Conservation (phyloP, 257 asterid species). For the Apocynum venetum region DNA sequence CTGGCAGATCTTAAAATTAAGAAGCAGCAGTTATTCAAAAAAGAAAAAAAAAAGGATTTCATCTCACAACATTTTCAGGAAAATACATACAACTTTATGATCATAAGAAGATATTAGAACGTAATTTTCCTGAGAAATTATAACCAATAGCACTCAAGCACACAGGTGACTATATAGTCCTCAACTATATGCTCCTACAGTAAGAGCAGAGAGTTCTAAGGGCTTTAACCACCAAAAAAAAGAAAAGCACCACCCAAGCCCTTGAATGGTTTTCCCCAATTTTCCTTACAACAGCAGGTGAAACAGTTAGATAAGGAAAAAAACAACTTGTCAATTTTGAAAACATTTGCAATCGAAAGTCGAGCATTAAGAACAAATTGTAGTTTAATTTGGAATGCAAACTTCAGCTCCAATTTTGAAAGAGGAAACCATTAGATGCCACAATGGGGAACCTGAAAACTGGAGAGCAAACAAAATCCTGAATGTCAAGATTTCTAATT, state of each 20-base stretch:
- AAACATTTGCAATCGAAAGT: neutral
- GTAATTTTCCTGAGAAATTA: neutral
- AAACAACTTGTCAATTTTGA: neutral
- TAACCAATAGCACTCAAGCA: neutral
- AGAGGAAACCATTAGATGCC: neutral
- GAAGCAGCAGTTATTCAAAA: neutral
- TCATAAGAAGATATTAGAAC: neutral
- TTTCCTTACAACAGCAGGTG: neutral
- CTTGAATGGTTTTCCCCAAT: neutral
- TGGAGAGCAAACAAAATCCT: neutral
- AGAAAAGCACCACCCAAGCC: neutral
- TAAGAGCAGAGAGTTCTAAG: neutral
- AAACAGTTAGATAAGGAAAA: neutral
- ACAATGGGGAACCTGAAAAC: neutral
- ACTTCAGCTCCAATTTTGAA: neutral
- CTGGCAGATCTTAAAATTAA: neutral
- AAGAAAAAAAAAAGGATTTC: neutral
- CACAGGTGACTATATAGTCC: neutral
- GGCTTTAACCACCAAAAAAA: neutral
- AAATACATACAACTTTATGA: neutral
- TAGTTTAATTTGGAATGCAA: conserved; percentile 2
- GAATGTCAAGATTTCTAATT: neutral
- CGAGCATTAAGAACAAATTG: neutral
- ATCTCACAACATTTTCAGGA: neutral
- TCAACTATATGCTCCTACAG: neutral